Evolutionary conservation across 768 basidiomycete species (phyloP), one percentile per base, ranked within the genome.

Genomic region (Hericium rajendrae): DNA sequence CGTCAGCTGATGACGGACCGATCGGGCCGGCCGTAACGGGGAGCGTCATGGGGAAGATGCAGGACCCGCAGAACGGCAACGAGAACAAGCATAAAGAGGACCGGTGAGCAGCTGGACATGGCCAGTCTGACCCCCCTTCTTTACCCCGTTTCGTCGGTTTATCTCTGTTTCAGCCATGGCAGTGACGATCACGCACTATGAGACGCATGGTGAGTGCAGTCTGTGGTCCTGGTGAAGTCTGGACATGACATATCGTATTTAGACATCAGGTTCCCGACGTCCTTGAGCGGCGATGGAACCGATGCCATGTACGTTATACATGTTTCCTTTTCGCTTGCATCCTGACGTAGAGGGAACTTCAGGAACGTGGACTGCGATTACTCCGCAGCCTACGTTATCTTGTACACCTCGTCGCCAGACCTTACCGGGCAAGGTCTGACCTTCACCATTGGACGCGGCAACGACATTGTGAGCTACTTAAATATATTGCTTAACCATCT

Each of bases 351-450:
- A 43, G n/a, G 37, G 18, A 53, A n/a, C 18, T 57, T 28, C 59
- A 91, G 89, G 92, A 95, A 97, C 71, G 88, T 88, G 37, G 91
- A 91, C 56, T 95, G 93, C 72, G 94, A 97, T 73, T 97, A 97
- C 72, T 94, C 91, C 2, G 90, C 93, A 2, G 94, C 94, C 5
- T 97, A 97, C 69, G 77, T 97, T 48, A 79, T 84, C 22, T 76
- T 97, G 57, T 72, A 80, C 60, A 94, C 89, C n/a, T 77, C 83
- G 22, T 65, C 73, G 43, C 43, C 43, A 4, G 78, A 83, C 53
- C 82, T 94, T 48, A 78, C 85, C 51, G 91, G 94, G n/a, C 83
- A 92, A 64, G 92, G 91, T 56, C 91, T 93, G 91, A 93, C 92
- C 3, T 94, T 94, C 69, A 94, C 93, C 11, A 94, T 92, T 62